phyloP scores from a whole-genome alignment of 163 green algal genomes.

The Trebouxiophyceae sp. region DNA sequence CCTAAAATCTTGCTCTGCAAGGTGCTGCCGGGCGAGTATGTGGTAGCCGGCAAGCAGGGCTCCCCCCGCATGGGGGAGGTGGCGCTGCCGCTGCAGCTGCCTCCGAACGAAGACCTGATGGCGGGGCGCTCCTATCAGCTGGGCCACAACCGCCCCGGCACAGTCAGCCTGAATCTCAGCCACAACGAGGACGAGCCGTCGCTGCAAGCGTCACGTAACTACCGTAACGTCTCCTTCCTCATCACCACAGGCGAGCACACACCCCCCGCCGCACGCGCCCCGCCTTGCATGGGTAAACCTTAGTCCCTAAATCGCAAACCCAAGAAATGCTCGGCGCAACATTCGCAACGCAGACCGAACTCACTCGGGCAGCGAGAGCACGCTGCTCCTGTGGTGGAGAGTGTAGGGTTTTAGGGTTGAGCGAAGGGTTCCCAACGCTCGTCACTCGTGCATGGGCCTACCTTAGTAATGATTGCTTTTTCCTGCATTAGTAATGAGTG shows the following conservation, averaged over 20 bases:
- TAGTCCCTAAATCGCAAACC: too few species aligned
- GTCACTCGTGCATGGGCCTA: too few species aligned
- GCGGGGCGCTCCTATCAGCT: slow-evolving; percentile 15
- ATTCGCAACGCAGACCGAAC: too few species aligned
- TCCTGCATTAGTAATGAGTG: too few species aligned
- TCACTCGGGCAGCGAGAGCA: too few species aligned
- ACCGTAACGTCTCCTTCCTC: slow-evolving; percentile 54
- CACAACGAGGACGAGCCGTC: slow-evolving; percentile 59
- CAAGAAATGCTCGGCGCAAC: too few species aligned
- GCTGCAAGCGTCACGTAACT: slow-evolving; percentile 8
- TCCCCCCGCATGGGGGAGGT: slow-evolving; percentile 54
- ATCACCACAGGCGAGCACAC: slow-evolving; percentile 65
- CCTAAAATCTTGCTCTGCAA: neutral
- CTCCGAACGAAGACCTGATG: neutral
- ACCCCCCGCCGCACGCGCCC: too few species aligned
- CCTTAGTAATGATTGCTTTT: too few species aligned
- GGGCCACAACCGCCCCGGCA: slow-evolving; percentile 61
- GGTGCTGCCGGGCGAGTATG: slow-evolving; percentile 66
- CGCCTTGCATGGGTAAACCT: too few species aligned
- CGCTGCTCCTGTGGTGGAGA: too few species aligned
- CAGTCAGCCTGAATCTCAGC: slow-evolving; percentile 62
- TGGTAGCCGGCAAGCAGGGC: slow-evolving; percentile 60
- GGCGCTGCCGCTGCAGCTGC: slow-evolving; percentile 18
- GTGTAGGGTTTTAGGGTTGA: too few species aligned
- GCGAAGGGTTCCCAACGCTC: too few species aligned